Conservation (phyloP, 305 asterid genomes). For the Withania somnifera region DNA sequence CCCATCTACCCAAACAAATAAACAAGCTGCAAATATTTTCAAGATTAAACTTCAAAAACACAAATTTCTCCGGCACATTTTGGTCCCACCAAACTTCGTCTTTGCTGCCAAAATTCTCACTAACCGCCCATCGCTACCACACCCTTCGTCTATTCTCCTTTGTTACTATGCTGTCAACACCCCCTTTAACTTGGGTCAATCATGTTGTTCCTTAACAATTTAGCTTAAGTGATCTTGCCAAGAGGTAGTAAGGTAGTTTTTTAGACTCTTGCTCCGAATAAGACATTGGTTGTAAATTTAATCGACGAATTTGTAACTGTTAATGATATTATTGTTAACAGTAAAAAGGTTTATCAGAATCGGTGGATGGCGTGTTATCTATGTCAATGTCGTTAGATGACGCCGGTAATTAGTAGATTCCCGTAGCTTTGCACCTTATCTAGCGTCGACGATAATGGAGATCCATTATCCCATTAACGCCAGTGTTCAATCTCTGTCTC, state of each 20-base stretch:
- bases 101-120: constrained; percentile 37
- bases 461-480: neutral
- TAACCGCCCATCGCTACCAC: constrained; percentile 36
- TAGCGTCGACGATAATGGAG: constrained; percentile 1
- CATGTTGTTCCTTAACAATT: constrained; percentile 45
- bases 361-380: constrained; percentile 56
- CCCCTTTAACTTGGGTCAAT: constrained; percentile 45
- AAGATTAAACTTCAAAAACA: constrained; percentile 20
- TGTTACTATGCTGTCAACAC: constrained; percentile 47
- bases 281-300: constrained; percentile 23
- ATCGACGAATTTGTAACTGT: constrained; percentile 31
- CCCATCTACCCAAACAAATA: too few species aligned
- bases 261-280: constrained; percentile 42
- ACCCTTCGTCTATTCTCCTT: constrained; percentile 43
- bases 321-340: constrained; percentile 32
- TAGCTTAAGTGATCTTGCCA: constrained; percentile 19
- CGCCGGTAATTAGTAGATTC: neutral
- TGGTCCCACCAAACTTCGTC: constrained; percentile 48
- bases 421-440: constrained; percentile 11
- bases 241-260: constrained; percentile 12
- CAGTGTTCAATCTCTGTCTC: constrained; percentile 9
- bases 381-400: constrained; percentile 36
- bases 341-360: constrained; percentile 46
- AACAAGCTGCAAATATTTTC: too few species aligned
- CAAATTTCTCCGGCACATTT: constrained; percentile 52